phyloP scores from a whole-genome alignment of 306 rosid genomes.

The Amphicarpaea edgeworthii region DNA sequence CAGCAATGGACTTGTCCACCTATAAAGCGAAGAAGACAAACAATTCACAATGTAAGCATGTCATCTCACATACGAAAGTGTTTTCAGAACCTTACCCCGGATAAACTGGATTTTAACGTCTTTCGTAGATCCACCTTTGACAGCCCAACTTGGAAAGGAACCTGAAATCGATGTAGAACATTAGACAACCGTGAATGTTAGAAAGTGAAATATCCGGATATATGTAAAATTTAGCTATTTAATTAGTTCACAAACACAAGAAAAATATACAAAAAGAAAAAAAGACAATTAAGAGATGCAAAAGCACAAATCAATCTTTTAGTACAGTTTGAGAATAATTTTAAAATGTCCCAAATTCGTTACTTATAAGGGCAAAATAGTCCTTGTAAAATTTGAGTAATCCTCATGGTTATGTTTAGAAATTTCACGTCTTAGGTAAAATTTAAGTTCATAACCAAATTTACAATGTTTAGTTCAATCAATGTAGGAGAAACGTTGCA shows the following conservation, averaged over 20 bases:
- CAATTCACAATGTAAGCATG: conserved; percentile 1
- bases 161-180: conserved; percentile 65
- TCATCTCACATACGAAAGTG: conserved; percentile 15
- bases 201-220: conserved; percentile 7
- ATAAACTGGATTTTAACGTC: conserved; percentile 81
- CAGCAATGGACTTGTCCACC: conserved; percentile 84
- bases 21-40: conserved; percentile 51
- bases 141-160: conserved; percentile 93
- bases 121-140: conserved; percentile 90
- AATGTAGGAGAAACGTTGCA: conserved; percentile 7
- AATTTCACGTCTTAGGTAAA: not conserved
- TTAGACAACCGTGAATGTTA: conserved; percentile 14
- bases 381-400: not conserved
- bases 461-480: conserved; percentile 8
- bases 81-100: conserved; percentile 70
- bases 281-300: not conserved
- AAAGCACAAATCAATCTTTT: conserved; percentile 3
- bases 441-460: not conserved
- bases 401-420: not conserved
- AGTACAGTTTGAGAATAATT: not conserved
- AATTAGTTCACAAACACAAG: not conserved
- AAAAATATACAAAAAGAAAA: not conserved
- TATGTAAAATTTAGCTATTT: conserved; percentile 13
- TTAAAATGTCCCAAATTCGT: not conserved
- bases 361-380: not conserved